phyloP scores from a whole-genome alignment of 2,329 filamentous ascomycete genomes.

The Trichoderma oligosporum region DNA sequence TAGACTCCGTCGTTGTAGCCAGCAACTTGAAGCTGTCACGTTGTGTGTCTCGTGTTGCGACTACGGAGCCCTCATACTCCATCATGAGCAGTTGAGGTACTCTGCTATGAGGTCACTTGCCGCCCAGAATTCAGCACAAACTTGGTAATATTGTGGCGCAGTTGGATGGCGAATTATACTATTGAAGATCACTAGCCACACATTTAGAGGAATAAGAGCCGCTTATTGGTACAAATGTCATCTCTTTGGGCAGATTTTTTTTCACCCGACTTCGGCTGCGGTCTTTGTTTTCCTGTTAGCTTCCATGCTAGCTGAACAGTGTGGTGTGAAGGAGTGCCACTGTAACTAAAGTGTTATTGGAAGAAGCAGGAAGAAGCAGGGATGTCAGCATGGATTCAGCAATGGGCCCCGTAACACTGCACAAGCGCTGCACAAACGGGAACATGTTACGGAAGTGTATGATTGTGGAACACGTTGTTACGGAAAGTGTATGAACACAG shows the following conservation, averaged over 20 bases:
- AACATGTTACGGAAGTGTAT: too few species aligned
- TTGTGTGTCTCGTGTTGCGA: neutral
- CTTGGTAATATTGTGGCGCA: conserved; percentile 5
- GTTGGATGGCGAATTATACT: neutral
- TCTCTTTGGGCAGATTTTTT: conserved; percentile 12
- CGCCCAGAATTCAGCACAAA: conserved; percentile 1
- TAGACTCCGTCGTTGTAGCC: neutral
- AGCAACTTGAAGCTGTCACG: conserved; percentile 7
- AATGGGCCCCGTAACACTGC: conserved; percentile 9
- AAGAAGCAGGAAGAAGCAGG: conserved; percentile 1
- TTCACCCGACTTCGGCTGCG: neutral
- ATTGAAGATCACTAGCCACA: conserved; percentile 13
- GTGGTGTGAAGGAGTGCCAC: conserved; percentile 14
- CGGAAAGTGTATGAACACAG: too few species aligned
- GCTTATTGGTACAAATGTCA: conserved; percentile 1
- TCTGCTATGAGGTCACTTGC: conserved; percentile 16
- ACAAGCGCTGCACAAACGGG: neutral
- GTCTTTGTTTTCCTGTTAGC: neutral
- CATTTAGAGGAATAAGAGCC: neutral
- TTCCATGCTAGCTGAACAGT: conserved; percentile 8
- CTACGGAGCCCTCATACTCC: too few species aligned
- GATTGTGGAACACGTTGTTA: too few species aligned
- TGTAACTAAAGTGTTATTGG: conserved; percentile 7
- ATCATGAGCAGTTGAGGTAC: neutral
- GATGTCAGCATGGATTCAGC: conserved; percentile 3